These are phyloP conservation scores for Arthrobotrys sinensis DNA, from an alignment of 2,329 filamentous ascomycete species.

Conservation along the genomic window DNA sequence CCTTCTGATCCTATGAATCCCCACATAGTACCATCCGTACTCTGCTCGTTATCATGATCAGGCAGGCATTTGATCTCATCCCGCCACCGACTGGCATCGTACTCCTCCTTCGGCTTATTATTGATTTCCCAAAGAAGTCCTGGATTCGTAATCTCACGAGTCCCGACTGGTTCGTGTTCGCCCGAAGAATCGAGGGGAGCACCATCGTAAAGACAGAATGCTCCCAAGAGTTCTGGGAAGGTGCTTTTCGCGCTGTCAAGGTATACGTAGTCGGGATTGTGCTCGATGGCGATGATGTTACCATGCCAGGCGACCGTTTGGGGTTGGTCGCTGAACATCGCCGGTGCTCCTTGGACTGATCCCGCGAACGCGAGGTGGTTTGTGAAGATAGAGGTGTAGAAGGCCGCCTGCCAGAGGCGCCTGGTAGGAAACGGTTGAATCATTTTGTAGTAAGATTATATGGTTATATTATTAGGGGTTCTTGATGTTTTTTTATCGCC, in stretches of 20 bases:
- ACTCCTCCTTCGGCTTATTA: background rate
- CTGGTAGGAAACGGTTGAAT: background rate
- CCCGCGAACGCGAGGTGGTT: background rate
- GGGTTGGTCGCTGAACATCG: constrained; percentile 5
- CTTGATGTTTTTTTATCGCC: too few species aligned
- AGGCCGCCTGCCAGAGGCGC: constrained; percentile 5
- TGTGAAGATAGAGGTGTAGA: background rate
- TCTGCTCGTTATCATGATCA: constrained; percentile 13
- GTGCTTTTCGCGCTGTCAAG: constrained; percentile 18
- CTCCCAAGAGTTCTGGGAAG: constrained; percentile 5
- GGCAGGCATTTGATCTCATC: constrained; percentile 24
- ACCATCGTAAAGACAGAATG: constrained; percentile 43
- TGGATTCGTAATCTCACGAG: background rate
- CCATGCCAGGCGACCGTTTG: constrained; percentile 34
- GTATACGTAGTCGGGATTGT: background rate
- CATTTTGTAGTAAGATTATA: background rate
- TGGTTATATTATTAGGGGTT: too few species aligned
- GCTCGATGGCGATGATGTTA: constrained; percentile 42
- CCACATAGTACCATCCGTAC: background rate
- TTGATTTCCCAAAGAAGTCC: constrained; percentile 24
- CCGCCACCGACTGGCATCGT: constrained; percentile 23
- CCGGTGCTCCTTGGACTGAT: background rate
- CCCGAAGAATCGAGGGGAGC: background rate
- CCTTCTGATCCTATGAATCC: constrained; percentile 35
- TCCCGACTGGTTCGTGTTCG: constrained; percentile 18